These are phyloP conservation scores for Teratosphaeria gauchensis DNA, from an alignment of 2,329 filamentous ascomycete species.

Conservation along the genomic window DNA sequence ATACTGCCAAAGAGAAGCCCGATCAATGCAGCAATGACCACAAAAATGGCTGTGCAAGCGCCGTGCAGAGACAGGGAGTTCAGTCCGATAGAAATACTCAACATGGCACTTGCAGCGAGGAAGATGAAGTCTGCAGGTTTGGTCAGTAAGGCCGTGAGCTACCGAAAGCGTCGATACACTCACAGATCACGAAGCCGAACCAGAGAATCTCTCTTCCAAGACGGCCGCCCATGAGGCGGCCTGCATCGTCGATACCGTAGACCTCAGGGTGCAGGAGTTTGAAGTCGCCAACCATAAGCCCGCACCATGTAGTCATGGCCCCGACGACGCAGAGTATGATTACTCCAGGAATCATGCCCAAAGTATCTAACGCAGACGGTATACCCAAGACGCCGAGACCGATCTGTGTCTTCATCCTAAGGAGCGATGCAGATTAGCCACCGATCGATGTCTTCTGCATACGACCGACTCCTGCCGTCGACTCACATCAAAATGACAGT, in stretches of 20 bases:
- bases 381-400: slow-evolving; percentile 26
- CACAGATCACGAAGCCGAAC: not conserved
- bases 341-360: slow-evolving; percentile 9
- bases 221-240: slow-evolving; percentile 43
- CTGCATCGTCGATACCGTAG: slow-evolving; percentile 48
- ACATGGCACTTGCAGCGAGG: slow-evolving; percentile 45
- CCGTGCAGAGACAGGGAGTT: slow-evolving; percentile 50
- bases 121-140: slow-evolving; percentile 50
- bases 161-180: slow-evolving; percentile 24
- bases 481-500: not conserved
- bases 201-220: slow-evolving; percentile 36
- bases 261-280: slow-evolving; percentile 46
- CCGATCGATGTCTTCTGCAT: not conserved
- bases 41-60: slow-evolving; percentile 47
- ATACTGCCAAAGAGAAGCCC: slow-evolving; percentile 25
- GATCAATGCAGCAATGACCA: slow-evolving; percentile 31
- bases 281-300: slow-evolving; percentile 41
- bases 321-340: slow-evolving; percentile 10
- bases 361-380: slow-evolving; percentile 10
- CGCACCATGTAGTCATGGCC: slow-evolving; percentile 24
- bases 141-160: slow-evolving; percentile 30
- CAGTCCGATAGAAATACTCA: slow-evolving; percentile 47
- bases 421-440: slow-evolving; percentile 29
- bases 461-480: not conserved
- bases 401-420: slow-evolving; percentile 31